Base-by-base conservation (phyloP, 805 yeast species). In the Wickerhamomyces subpelliculosus region DNA sequence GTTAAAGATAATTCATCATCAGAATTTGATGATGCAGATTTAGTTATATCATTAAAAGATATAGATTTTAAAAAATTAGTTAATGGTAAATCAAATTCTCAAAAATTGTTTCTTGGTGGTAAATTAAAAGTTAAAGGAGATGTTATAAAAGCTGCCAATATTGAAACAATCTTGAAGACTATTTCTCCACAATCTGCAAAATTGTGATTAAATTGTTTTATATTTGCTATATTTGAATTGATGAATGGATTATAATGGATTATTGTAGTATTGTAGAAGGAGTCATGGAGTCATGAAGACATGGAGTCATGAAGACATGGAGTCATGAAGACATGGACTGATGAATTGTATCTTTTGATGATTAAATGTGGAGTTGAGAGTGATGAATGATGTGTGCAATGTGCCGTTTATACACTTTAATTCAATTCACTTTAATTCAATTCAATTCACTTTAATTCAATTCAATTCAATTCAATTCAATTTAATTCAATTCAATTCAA, bases 91-190 rank as follows among this genome's bases (percentile, higher is more conserved):
- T 78, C 87, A 46, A 81, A 80, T 60, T 86, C 95, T 34, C 95
- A 86, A 64, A 80, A 78, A 65, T 72, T 86, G 54, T 86, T 84
- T 62, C 75, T 86, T 83, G 66, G 73, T 51, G 95, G 96, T 30
- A 82, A 81, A 62, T 74, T 86, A 61, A 85, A 84, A 72, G 80
- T 86, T 47, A 84, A 80, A 70, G 95, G 95, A 48, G 84, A 87
- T 67, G 81, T 86, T 66, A 83, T 83, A 89, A 86, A 86, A 71
- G 95, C 95, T 38, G 75, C 89, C 32, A 75, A 76, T 42, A 75
- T 84, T 43, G 90, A 83, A 62, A 65, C 72, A 35, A 75, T 84
- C 35, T 72, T 84, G 64, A 79, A 78, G 68, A 57, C 64, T 40
- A 72, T 73, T 6, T 51, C 47, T 19, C 71, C 72, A 16, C 53